These are phyloP conservation scores for Zelonia costaricensis DNA, from an alignment of 208 protist genomes.

Conservation along the genomic window DNA sequence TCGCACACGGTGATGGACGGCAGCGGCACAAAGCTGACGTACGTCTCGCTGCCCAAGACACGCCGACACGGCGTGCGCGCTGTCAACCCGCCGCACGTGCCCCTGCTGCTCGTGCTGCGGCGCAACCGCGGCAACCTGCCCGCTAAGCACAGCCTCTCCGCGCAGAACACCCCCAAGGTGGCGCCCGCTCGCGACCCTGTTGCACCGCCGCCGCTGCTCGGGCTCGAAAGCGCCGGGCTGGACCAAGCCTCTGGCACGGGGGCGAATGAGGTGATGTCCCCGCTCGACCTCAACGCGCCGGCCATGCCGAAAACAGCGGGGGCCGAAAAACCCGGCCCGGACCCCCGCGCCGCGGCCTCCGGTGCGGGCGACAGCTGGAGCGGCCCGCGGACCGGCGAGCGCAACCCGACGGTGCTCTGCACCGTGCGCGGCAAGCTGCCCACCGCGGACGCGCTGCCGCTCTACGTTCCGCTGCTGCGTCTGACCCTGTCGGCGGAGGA, in stretches of 20 bases:
- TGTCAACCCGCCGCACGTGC: slow-evolving; percentile 49
- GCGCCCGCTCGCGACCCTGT: slow-evolving; percentile 21
- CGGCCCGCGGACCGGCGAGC: background rate
- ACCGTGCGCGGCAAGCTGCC: slow-evolving; percentile 29
- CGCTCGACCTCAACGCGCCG: slow-evolving; percentile 33
- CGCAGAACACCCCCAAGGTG: slow-evolving; percentile 44
- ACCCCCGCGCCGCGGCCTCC: too few relatives aligned
- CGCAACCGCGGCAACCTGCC: slow-evolving; percentile 52
- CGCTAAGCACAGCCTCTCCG: slow-evolving; percentile 40
- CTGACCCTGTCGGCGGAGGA: slow-evolving; percentile 16
- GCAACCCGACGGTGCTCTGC: slow-evolving; percentile 43
- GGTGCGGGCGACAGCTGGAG: too few relatives aligned
- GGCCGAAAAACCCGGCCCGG: too few relatives aligned
- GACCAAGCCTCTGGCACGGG: background rate
- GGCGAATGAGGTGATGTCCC: slow-evolving; percentile 37
- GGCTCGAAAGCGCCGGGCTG: background rate
- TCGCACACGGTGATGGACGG: slow-evolving; percentile 50
- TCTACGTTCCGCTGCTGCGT: slow-evolving; percentile 40
- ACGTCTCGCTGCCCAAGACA: slow-evolving; percentile 63
- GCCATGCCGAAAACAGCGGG: slow-evolving; percentile 1
- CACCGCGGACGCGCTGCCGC: slow-evolving; percentile 16
- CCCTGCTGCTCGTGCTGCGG: slow-evolving; percentile 62
- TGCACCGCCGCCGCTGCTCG: slow-evolving; percentile 2
- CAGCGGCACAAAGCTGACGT: slow-evolving; percentile 60
- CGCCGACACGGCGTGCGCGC: slow-evolving; percentile 33